Conservation (phyloP, 352 stramenopile genomes). For the Globisporangium alternatum region DNA sequence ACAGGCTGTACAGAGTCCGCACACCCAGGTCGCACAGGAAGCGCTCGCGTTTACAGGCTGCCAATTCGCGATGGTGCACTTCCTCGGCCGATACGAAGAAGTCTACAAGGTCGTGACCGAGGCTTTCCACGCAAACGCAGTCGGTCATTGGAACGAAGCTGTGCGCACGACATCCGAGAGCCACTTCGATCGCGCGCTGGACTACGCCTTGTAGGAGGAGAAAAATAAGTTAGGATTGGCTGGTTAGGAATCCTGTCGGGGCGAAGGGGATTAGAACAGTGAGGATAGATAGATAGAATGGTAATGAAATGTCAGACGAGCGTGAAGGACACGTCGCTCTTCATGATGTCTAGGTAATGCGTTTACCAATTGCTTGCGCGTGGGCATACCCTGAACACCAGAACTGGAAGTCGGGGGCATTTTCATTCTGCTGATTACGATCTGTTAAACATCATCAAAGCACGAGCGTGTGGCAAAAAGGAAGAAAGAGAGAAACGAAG, state of each 20-base stretch:
- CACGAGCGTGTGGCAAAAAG: background rate
- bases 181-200: conserved; percentile 73
- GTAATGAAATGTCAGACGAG: conserved; percentile 4
- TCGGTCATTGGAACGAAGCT: conserved; percentile 68
- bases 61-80: conserved; percentile 78
- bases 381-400: background rate
- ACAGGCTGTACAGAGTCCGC: conserved; percentile 48
- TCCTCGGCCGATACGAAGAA: conserved; percentile 55
- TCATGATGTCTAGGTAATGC: background rate
- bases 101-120: conserved; percentile 67
- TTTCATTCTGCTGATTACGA: background rate
- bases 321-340: background rate
- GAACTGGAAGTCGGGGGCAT: background rate
- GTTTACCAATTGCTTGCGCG: background rate
- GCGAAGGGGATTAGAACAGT: background rate
- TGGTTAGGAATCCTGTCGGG: background rate
- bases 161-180: conserved; percentile 65
- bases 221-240: background rate
- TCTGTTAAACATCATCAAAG: background rate
- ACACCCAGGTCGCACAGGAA: conserved; percentile 77
- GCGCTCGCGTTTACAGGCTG: conserved; percentile 80
- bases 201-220: conserved; percentile 47
- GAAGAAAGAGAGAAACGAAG: background rate
- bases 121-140: conserved; percentile 58
- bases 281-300: background rate